Evolutionary conservation across 345 rosid genomes (phyloP), one percentile per base, ranked within the genome.

Genomic region (Trapa bicornis): DNA sequence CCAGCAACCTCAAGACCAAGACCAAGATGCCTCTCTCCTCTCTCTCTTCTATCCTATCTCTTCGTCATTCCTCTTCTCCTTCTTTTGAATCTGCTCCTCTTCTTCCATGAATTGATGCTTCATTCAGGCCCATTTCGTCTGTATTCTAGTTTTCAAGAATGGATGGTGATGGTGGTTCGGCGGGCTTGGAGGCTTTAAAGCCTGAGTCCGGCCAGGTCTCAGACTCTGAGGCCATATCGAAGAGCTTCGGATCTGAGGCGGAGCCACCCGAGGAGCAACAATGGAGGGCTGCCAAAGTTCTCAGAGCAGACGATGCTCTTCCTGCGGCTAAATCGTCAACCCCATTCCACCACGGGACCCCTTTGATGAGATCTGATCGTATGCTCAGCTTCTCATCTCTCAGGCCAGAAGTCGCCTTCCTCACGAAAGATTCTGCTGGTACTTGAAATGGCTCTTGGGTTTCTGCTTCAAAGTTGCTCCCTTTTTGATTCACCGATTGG

Each of bases 381-480:
- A 85, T 85, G 87, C 80, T 84, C 54, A 81, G 84, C 70, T 87
- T 87, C 74, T 80, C 89, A 63, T 72, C 65, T 68, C 84, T 86
- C 60, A 81, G 81, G 77, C 73, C 87, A 71, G 87, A 83, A 53
- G 52, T 65, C 65, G 53, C 82, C 65, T 78, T 61, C 16, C 38
- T 32, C 38, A 35, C 38, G 4, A 29, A 61, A 61, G 64, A 37
- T 84, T 48, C 74, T 82, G 22, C 81, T 70, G 76, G 77, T 75
- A 71, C 80, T 75, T 66, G 78, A 80, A 69, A 22, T 8, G 43
- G 43, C 7, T 37, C 33, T 82, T 36, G 65, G 79, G 33, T 37
- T 83, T 50, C 72, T 78, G 70, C 68, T 33, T 67, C 65, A 67
- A 73, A 79, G 77, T 50, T 54, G n/a, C 43, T 1, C 7, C 47